A percentile compares a stretch with the other conserved stretches of the same genome.
Evolutionary conservation across 1,139 yeast species (phyloP).

Genomic region (Debaryomycetaceae sp.): DNA sequence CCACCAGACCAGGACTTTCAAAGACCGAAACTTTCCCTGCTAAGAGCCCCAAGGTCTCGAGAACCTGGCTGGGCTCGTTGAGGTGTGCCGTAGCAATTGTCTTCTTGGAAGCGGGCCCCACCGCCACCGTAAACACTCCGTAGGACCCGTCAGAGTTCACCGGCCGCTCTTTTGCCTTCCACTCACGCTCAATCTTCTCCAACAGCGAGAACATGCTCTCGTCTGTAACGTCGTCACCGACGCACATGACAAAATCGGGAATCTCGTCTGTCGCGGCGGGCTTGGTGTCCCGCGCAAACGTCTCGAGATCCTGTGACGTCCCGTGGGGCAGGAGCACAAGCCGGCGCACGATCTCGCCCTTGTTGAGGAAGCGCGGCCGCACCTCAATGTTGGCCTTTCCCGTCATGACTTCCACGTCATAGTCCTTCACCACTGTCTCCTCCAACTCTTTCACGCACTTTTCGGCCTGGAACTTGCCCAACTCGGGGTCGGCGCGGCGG

Average conservation of each 20-base stretch:
- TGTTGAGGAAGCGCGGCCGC: constrained; percentile 85
- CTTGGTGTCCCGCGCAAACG: constrained; percentile 17
- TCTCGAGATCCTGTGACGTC: constrained; percentile 23
- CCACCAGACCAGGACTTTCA: constrained; percentile 68
- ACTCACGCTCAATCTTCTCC: constrained; percentile 44
- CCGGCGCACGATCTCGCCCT: constrained; percentile 89
- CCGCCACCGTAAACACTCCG: constrained; percentile 81
- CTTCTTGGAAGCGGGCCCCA: constrained; percentile 87
- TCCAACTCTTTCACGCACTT: constrained; percentile 58
- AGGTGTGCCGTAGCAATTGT: constrained; percentile 86
- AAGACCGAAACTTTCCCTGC: constrained; percentile 67
- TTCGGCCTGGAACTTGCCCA: constrained; percentile 78
- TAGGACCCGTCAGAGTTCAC: constrained; percentile 37
- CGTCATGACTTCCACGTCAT: constrained; percentile 92
- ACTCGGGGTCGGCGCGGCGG: constrained; percentile 85
- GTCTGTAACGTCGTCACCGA: constrained; percentile 95
- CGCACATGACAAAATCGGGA: constrained; percentile 79
- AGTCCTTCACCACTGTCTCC: constrained; percentile 48
- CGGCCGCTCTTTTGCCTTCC: constrained; percentile 27
- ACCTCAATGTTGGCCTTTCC: constrained; percentile 97
- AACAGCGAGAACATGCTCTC: constrained; percentile 92
- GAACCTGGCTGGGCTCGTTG: constrained; percentile 74
- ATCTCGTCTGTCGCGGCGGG: constrained; percentile 27
- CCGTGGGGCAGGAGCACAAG: constrained; percentile 59
- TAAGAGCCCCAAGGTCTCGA: constrained; percentile 73